These are phyloP conservation scores for Colletotrichum zoysiae DNA, from an alignment of 2,329 filamentous ascomycete genomes.

Conservation along the genomic window DNA sequence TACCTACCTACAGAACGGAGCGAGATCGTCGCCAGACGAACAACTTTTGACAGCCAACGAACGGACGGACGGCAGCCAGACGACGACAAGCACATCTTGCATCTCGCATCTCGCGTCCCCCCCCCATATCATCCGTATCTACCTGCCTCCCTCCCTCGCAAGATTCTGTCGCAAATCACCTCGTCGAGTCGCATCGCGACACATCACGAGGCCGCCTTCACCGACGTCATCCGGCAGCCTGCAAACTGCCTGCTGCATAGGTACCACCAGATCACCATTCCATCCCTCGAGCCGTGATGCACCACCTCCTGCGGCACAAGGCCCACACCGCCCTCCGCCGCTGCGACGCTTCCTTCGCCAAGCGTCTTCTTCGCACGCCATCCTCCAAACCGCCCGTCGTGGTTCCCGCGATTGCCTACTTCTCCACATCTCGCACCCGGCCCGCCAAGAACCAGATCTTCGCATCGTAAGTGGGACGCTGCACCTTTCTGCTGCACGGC, in stretches of 20 bases:
- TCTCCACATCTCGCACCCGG: conserved; percentile 35
- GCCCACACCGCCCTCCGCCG: conserved; percentile 34
- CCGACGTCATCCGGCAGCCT: conserved; percentile 28
- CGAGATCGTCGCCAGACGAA: conserved; percentile 3
- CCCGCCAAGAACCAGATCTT: conserved; percentile 53
- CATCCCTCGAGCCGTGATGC: conserved; percentile 12
- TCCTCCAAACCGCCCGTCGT: conserved; percentile 12
- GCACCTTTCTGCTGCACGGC: background rate
- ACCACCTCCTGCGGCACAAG: conserved; percentile 28
- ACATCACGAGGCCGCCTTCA: conserved; percentile 11
- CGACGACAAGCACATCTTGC: too few species aligned
- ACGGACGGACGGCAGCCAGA: background rate
- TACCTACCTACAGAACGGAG: too few species aligned
- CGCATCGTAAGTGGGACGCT: conserved; percentile 48
- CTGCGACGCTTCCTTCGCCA: conserved; percentile 21
- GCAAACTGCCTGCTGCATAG: background rate
- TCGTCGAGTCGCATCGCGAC: conserved; percentile 12
- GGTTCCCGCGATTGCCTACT: conserved; percentile 20
- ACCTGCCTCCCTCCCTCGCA: background rate
- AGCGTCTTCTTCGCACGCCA: conserved; percentile 11
- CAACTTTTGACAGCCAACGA: background rate
- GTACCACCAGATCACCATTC: conserved; percentile 15
- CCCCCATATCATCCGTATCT: too few species aligned
- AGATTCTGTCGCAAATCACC: conserved; percentile 20
- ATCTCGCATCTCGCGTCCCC: too few species aligned